Evolutionary conservation across 345 rosid species (phyloP).

Genomic region (Acer saccharum): DNA sequence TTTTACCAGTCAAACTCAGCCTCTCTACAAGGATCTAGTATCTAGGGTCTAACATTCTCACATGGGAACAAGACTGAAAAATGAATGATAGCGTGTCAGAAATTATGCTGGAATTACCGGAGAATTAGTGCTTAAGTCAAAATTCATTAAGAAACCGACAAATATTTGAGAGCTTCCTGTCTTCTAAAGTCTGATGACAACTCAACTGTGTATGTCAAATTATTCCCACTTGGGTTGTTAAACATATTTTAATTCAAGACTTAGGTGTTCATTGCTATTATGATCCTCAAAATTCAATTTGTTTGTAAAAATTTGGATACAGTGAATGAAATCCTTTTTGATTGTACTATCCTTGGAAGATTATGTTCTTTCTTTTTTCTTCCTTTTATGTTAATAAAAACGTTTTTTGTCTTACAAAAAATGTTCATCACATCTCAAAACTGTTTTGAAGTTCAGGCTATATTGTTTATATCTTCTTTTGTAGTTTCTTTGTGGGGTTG

Average conservation of each 20-base stretch:
- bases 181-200: neutral
- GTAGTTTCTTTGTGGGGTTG: neutral
- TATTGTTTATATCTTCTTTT: neutral
- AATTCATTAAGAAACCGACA: neutral
- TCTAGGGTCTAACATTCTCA: neutral
- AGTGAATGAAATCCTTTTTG: neutral
- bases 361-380: neutral
- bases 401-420: too few species aligned
- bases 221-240: neutral
- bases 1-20: neutral
- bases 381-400: too few species aligned
- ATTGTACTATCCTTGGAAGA: neutral
- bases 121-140: constrained; percentile 19
- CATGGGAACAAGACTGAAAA: neutral
- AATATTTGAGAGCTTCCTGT: constrained; percentile 3
- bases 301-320: neutral
- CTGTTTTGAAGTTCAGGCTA: neutral
- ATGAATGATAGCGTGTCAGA: constrained; percentile 17
- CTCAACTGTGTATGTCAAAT: neutral
- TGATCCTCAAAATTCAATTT: neutral
- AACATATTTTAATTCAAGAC: neutral
- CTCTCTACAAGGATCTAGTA: neutral
- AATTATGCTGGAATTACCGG: constrained; percentile 16
- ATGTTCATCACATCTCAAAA: neutral
- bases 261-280: neutral